These are phyloP conservation scores for Yamadazyma nakazawae DNA, from an alignment of 805 yeast species.

Conservation along the genomic window DNA sequence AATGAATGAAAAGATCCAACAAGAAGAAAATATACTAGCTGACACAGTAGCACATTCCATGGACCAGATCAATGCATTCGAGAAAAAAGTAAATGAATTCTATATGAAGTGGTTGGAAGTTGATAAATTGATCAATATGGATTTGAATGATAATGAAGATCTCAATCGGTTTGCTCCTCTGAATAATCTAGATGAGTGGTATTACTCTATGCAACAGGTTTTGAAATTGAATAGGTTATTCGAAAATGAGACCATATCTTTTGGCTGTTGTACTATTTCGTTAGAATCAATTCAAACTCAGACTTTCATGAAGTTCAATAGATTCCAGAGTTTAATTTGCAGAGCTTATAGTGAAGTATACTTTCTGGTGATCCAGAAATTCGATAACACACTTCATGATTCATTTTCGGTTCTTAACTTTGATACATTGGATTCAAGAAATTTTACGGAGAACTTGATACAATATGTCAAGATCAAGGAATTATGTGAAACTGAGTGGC, in stretches of 20 bases:
- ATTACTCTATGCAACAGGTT: slow-evolving; percentile 42
- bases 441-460: slow-evolving; percentile 7
- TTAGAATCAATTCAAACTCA: slow-evolving; percentile 53
- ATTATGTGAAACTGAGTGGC: slow-evolving; percentile 5
- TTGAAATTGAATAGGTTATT: slow-evolving; percentile 42
- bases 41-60: slow-evolving; percentile 1
- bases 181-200: slow-evolving; percentile 42
- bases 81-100: slow-evolving; percentile 32
- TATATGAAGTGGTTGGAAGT: slow-evolving; percentile 51
- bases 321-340: slow-evolving; percentile 51
- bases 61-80: slow-evolving; percentile 27
- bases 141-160: slow-evolving; percentile 41
- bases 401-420: slow-evolving; percentile 23
- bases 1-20: not conserved
- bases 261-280: slow-evolving; percentile 32
- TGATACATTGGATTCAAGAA: slow-evolving; percentile 10
- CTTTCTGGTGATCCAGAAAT: slow-evolving; percentile 21
- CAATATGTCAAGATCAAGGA: slow-evolving; percentile 7
- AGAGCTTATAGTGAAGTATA: slow-evolving; percentile 40
- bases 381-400: slow-evolving; percentile 28
- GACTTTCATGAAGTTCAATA: slow-evolving; percentile 51
- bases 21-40: not conserved
- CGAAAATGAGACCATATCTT: slow-evolving; percentile 29
- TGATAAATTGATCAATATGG: slow-evolving; percentile 56
- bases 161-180: slow-evolving; percentile 21